These are phyloP conservation scores for Dictyostelium intermedium DNA, from an alignment of 78 protist species.

Conservation along the genomic window DNA sequence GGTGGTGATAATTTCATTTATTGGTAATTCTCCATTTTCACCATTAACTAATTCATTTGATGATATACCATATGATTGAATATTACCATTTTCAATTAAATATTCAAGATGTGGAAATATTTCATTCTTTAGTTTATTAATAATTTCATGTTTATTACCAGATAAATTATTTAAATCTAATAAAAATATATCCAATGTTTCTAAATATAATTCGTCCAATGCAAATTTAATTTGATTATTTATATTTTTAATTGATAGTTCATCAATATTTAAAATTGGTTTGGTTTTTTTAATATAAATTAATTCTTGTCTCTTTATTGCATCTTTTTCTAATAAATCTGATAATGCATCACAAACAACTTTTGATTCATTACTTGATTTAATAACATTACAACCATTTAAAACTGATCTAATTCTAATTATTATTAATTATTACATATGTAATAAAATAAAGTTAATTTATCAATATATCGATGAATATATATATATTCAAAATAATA, in stretches of 20 bases:
- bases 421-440: neutral
- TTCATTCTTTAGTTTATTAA: neutral
- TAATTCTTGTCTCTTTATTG: neutral
- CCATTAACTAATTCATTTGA: neutral
- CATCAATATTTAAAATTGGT: neutral
- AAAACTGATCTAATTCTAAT: conserved; percentile 25
- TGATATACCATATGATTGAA: conserved; percentile 55
- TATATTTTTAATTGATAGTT: neutral
- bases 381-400: conserved; percentile 72
- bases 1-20: neutral
- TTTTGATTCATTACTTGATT: conserved; percentile 13
- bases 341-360: neutral
- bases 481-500: too few relatives aligned
- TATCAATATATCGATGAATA: too few relatives aligned
- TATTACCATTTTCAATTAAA: neutral
- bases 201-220: neutral
- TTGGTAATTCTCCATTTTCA: neutral
- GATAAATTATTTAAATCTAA: neutral
- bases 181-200: neutral
- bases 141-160: neutral
- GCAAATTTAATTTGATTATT: neutral
- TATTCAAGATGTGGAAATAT: neutral
- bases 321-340: conserved; percentile 4
- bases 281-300: conserved; percentile 22
- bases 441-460: neutral